Percentiles rank a stretch among this genome's conserved stretches.
phyloP scores from a whole-genome alignment of 108 stramenopile species.

The Conticribra guillardii region DNA sequence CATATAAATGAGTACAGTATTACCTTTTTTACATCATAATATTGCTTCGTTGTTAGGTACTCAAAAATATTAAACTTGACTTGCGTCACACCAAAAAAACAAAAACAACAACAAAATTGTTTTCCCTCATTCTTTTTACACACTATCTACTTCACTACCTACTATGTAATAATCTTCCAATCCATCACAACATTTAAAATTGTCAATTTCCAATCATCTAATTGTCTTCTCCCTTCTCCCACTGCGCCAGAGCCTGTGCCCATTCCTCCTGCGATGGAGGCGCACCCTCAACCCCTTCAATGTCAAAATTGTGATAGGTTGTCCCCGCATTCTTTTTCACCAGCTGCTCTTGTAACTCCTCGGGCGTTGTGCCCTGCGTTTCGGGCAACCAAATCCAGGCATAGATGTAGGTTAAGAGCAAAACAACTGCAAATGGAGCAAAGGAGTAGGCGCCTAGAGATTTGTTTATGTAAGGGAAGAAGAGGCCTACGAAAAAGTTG shows the following conservation, averaged over 20 bases:
- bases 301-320: constrained; percentile 71
- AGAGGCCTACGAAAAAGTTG: constrained; percentile 88
- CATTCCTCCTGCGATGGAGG: constrained; percentile 48
- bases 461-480: constrained; percentile 86
- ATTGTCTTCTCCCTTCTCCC: constrained; percentile 21
- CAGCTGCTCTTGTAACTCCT: constrained; percentile 74
- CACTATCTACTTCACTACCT: no score
- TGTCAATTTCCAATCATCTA: no score
- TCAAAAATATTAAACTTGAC: no score
- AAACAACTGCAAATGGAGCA: constrained; percentile 79
- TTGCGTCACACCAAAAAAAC: no score
- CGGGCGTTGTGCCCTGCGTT: constrained; percentile 84
- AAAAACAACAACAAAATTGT: no score
- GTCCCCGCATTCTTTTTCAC: constrained; percentile 65
- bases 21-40: no score
- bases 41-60: no score
- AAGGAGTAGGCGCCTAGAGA: constrained; percentile 81
- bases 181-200: no score
- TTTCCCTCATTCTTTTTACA: no score
- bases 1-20: no score
- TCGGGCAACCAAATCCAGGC: constrained; percentile 74
- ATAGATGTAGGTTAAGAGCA: constrained; percentile 53
- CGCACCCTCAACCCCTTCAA: constrained; percentile 33
- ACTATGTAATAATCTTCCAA: no score
- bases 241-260: constrained; percentile 36